Evolutionary conservation across 2,329 filamentous ascomycete species (phyloP).

Genomic region (Chaetoscypha palmicola): DNA sequence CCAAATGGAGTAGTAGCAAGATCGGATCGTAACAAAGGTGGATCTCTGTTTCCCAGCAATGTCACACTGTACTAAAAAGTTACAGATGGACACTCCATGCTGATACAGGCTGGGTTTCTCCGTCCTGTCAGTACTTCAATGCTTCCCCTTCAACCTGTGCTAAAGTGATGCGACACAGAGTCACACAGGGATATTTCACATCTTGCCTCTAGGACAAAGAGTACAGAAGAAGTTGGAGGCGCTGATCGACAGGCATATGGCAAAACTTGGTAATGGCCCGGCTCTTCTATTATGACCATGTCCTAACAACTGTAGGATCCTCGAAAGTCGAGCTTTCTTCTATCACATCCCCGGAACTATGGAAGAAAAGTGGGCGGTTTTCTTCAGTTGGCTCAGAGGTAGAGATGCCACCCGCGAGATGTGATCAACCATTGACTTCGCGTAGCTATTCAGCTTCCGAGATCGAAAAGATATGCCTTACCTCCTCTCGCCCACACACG

Average conservation of each 20-base stretch:
- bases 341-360: slow-evolving; percentile 76
- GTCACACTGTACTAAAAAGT: no score
- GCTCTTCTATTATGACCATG: no score
- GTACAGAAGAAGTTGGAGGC: slow-evolving; percentile 84
- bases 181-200: slow-evolving; percentile 85
- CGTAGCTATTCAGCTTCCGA: slow-evolving; percentile 67
- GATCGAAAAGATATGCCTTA: slow-evolving; percentile 72
- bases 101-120: slow-evolving; percentile 65
- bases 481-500: slow-evolving; percentile 85
- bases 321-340: slow-evolving; percentile 78
- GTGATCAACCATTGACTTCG: background rate
- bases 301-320: slow-evolving; percentile 47
- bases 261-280: slow-evolving; percentile 51
- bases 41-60: no score
- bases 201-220: slow-evolving; percentile 77
- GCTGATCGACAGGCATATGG: slow-evolving; percentile 87
- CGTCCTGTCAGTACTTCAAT: slow-evolving; percentile 51
- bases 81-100: slow-evolving; percentile 57
- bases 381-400: slow-evolving; percentile 67
- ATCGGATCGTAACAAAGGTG: no score
- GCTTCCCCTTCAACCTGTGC: background rate
- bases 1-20: slow-evolving; percentile 63
- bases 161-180: slow-evolving; percentile 42
- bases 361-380: slow-evolving; percentile 78
- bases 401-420: slow-evolving; percentile 13